A percentile compares a stretch with the other conserved stretches of the same genome.
Conservation (phyloP, 2,329 filamentous ascomycete genomes). For the Akanthomyces muscarius region DNA sequence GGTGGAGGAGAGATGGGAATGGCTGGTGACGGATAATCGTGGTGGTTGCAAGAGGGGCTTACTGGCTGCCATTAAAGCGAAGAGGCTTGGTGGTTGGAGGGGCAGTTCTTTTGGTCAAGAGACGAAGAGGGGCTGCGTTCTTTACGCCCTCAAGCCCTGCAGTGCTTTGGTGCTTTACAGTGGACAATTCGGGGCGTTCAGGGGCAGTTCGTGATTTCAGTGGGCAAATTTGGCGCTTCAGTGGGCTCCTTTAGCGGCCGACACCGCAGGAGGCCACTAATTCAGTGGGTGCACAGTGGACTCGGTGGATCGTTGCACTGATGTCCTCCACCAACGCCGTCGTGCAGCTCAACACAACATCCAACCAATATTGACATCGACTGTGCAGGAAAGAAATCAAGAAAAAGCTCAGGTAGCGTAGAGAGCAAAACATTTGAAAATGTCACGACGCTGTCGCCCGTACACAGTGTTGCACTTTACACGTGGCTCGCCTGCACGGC, state of each 20-base stretch:
- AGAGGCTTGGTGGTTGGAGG: no score
- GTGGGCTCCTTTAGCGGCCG: background rate
- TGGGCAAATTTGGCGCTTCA: background rate
- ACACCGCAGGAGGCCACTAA: background rate
- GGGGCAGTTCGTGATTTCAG: background rate
- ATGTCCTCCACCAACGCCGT: background rate
- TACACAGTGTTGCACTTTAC: background rate
- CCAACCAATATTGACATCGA: no score
- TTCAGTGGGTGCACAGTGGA: background rate
- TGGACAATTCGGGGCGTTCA: background rate
- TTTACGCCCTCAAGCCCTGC: no score
- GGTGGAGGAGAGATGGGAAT: slow-evolving; percentile 7
- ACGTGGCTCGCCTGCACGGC: background rate
- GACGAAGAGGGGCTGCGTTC: no score
- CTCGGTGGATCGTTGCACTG: background rate
- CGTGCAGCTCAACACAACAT: background rate
- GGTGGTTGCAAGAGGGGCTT: background rate
- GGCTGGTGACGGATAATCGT: background rate
- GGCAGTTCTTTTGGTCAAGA: no score
- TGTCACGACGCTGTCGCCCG: background rate
- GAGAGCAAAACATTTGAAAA: background rate
- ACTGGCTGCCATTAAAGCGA: no score
- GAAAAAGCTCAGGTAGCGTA: background rate
- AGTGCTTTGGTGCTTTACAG: background rate
- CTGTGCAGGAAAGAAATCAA: background rate